A percentile compares a stretch with the other conserved stretches of the same genome.
Conservation (phyloP, 2,329 filamentous ascomycete genomes). For the Fusarium ambrosium region DNA sequence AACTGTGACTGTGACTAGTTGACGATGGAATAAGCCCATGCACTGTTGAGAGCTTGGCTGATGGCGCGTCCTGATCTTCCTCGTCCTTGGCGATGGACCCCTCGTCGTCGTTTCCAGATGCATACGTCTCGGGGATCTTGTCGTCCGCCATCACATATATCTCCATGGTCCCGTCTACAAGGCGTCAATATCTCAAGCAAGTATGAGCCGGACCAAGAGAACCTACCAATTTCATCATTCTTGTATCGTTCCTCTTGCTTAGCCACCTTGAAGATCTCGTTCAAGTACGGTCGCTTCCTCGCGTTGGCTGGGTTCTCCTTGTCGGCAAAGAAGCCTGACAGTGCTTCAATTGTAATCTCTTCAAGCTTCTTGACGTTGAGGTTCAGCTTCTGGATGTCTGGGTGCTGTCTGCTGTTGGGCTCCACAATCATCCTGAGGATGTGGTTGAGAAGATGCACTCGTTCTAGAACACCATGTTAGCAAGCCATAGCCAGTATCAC, state of each 20-base stretch:
- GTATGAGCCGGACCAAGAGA: neutral
- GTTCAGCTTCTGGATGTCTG: constrained; percentile 65
- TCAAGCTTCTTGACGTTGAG: constrained; percentile 70
- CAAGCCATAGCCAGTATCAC: neutral
- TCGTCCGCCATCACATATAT: constrained; percentile 68
- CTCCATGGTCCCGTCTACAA: constrained; percentile 60
- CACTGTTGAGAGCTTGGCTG: constrained; percentile 51
- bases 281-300: constrained; percentile 68
- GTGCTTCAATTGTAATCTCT: constrained; percentile 68
- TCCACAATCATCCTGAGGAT: constrained; percentile 71
- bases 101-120: constrained; percentile 62
- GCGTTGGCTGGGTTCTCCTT: constrained; percentile 68
- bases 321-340: constrained; percentile 67
- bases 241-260: constrained; percentile 68
- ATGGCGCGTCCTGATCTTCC: constrained; percentile 56
- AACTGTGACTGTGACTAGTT: constrained; percentile 56
- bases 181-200: constrained; percentile 11
- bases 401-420: constrained; percentile 63
- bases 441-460: constrained; percentile 70
- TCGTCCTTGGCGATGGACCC: constrained; percentile 58
- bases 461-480: constrained; percentile 59
- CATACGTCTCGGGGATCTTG: constrained; percentile 62
- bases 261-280: constrained; percentile 74
- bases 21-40: constrained; percentile 54
- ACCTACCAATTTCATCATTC: constrained; percentile 69